Evolutionary conservation across 2,329 filamentous ascomycete species (phyloP).

Genomic region (Clarireedia hainanense): DNA sequence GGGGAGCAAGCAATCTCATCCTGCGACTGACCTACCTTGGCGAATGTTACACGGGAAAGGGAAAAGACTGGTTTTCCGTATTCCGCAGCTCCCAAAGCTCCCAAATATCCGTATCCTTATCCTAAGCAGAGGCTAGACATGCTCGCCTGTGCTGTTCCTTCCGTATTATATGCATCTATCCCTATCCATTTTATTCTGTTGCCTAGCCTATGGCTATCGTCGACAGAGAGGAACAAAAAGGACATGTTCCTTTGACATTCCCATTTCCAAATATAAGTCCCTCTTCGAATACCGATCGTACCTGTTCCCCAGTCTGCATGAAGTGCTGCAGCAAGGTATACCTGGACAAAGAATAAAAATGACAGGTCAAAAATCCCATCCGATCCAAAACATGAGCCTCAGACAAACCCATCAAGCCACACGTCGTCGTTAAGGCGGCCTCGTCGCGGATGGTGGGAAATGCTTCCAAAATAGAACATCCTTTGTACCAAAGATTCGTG

Average conservation of each 20-base stretch:
- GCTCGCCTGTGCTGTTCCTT: neutral
- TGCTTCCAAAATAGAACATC: neutral
- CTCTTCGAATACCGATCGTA: neutral
- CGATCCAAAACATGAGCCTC: slow-evolving; percentile 2
- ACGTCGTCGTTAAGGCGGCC: slow-evolving; percentile 2
- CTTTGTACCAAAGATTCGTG: neutral
- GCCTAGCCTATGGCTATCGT: neutral
- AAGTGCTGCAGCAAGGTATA: slow-evolving; percentile 7
- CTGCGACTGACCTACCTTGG: neutral
- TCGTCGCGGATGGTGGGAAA: neutral
- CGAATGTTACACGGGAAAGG: neutral
- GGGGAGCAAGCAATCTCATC: slow-evolving; percentile 2
- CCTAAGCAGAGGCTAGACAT: too few species aligned
- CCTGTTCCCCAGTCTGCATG: neutral
- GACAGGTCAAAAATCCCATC: slow-evolving; percentile 6
- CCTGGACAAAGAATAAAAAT: neutral
- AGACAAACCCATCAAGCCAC: neutral
- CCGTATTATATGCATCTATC: slow-evolving; percentile 7
- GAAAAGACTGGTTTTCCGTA: neutral
- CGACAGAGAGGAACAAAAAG: neutral
- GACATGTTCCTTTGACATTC: neutral
- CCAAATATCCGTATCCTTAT: neutral
- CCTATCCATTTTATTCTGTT: neutral
- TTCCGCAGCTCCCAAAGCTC: neutral
- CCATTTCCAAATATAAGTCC: slow-evolving; percentile 5